Evolutionary conservation across 148 eudicot species (phyloP).

Genomic region (Drosera capensis): DNA sequence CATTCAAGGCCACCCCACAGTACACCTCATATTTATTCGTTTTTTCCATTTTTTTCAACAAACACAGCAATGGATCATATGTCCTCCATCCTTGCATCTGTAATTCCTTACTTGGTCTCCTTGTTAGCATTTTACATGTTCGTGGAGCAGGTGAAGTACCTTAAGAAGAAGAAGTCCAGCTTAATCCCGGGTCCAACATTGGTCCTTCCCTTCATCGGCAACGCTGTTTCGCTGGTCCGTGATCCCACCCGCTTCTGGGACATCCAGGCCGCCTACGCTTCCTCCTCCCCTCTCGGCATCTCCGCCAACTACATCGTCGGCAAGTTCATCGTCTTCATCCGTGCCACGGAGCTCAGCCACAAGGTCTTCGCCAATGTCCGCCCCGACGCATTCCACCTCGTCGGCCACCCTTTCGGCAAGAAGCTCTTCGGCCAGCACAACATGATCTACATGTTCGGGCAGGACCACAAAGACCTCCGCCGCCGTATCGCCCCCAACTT

Average conservation of each 20-base stretch:
- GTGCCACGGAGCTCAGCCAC: slow-evolving; percentile 40
- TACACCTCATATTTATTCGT: too few relatives aligned
- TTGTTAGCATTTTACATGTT: too few relatives aligned
- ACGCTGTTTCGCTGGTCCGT: slow-evolving; percentile 29
- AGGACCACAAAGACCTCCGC: slow-evolving; percentile 70
- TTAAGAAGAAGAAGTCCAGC: too few relatives aligned
- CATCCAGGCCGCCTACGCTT: slow-evolving; percentile 41
- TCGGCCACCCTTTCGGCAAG: slow-evolving; percentile 85
- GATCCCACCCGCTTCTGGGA: slow-evolving; percentile 64
- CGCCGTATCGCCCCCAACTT: slow-evolving; percentile 71
- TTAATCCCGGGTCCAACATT: slow-evolving; percentile 60
- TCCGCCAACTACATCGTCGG: slow-evolving; percentile 67
- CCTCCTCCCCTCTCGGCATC: slow-evolving; percentile 33
- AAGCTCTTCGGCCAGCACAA: slow-evolving; percentile 73
- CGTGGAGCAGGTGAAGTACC: too few relatives aligned
- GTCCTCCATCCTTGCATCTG: too few relatives aligned
- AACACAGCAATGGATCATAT: too few relatives aligned
- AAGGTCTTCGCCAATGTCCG: slow-evolving; percentile 64
- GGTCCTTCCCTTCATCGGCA: slow-evolving; percentile 57
- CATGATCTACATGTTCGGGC: slow-evolving; percentile 65
- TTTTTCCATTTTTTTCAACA: too few relatives aligned
- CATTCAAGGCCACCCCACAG: too few relatives aligned
- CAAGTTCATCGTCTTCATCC: slow-evolving; percentile 33
- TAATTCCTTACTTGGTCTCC: too few relatives aligned
- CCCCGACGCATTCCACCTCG: slow-evolving; percentile 63